Evolutionary conservation across 202 grass and related monocot genomes (phyloP).

Genomic region (Thinopyrum obtusiflorum): DNA sequence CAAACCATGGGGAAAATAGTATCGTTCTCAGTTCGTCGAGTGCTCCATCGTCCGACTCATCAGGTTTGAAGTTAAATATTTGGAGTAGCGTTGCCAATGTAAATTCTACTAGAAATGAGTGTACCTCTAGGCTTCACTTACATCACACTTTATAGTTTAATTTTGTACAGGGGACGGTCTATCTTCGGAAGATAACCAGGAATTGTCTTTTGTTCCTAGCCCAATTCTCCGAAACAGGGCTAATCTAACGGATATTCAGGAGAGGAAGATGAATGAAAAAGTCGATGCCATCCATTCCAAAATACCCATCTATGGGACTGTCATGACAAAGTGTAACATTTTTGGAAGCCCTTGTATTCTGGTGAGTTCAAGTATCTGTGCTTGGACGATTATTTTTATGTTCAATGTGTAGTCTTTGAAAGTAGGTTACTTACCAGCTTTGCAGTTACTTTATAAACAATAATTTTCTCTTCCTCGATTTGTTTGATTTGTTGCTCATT

Average conservation of each 20-base stretch:
- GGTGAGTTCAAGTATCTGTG: conserved; percentile 9
- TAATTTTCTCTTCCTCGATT: too few relatives aligned
- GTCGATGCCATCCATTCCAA: neutral
- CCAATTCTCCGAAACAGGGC: neutral
- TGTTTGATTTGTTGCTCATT: too few relatives aligned
- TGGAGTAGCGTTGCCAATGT: neutral
- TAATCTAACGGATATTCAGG: neutral
- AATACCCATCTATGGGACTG: neutral
- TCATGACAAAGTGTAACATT: conserved; percentile 19
- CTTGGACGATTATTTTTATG: too few relatives aligned
- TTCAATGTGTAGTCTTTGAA: too few relatives aligned
- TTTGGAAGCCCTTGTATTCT: neutral
- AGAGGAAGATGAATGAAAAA: conserved; percentile 2
- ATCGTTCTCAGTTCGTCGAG: neutral
- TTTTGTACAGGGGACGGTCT: neutral
- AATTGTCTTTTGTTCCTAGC: neutral
- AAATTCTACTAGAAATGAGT: neutral
- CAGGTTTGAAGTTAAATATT: neutral
- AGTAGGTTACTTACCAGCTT: too few relatives aligned
- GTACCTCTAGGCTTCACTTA: neutral
- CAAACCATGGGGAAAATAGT: neutral
- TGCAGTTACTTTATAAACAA: too few relatives aligned
- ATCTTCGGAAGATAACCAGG: neutral
- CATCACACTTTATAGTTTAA: neutral
- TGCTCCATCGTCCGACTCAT: neutral